Evolutionary conservation across 768 basidiomycete species (phyloP).

Genomic region (Mycena galopus): DNA sequence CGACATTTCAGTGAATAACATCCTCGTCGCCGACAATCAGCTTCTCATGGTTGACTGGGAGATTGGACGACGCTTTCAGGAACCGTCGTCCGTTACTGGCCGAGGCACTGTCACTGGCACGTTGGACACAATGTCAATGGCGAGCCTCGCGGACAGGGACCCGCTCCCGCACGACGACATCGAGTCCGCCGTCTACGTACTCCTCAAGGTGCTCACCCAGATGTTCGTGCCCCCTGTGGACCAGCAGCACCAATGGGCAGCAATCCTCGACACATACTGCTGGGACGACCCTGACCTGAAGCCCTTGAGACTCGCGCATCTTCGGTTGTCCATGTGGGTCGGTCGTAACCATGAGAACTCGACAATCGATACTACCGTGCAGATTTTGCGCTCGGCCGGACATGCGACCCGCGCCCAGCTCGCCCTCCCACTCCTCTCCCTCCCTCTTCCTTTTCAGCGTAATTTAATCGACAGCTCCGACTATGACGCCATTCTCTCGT

Average conservation of each 20-base stretch:
- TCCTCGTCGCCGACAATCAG: constrained; percentile 11
- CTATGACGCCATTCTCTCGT: constrained; percentile 6
- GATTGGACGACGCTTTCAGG: constrained; percentile 16
- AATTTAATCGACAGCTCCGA: not conserved
- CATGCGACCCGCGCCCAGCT: constrained; percentile 4
- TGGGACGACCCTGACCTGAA: constrained; percentile 16
- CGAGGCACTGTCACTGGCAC: constrained; percentile 17
- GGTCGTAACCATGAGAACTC: not conserved
- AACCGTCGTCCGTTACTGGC: constrained; percentile 5
- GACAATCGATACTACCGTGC: not conserved
- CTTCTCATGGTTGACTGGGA: constrained; percentile 29
- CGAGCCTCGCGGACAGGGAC: not conserved
- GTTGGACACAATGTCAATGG: constrained; percentile 29
- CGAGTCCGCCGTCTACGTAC: constrained; percentile 26
- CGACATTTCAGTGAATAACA: constrained; percentile 25
- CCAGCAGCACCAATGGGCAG: constrained; percentile 2
- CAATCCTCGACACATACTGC: not conserved
- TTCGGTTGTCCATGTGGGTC: constrained; percentile 8
- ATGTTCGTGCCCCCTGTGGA: constrained; percentile 14
- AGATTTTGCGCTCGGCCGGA: constrained; percentile 10
- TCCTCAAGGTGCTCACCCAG: constrained; percentile 28
- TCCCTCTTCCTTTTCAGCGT: constrained; percentile 15
- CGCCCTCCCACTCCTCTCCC: constrained; percentile 12
- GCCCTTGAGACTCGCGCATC: not conserved
- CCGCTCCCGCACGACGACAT: constrained; percentile 33